These are phyloP conservation scores for Sporothrix inflata DNA, from an alignment of 2,329 filamentous ascomycete genomes.

Conservation along the genomic window DNA sequence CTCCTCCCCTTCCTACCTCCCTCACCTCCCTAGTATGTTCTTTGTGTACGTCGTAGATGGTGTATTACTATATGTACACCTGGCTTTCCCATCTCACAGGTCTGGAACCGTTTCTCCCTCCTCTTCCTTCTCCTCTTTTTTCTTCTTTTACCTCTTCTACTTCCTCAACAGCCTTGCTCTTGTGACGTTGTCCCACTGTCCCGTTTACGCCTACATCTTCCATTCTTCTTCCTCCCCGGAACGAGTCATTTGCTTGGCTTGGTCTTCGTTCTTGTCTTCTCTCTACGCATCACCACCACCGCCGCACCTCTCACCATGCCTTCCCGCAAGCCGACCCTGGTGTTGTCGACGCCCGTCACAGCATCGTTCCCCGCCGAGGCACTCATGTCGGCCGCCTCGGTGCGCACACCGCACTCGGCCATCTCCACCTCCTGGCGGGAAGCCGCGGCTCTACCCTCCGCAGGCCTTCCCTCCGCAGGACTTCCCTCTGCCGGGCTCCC, in stretches of 20 bases:
- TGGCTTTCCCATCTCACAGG: constrained; percentile 12
- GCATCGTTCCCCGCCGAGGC: constrained; percentile 58
- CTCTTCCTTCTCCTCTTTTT: not conserved
- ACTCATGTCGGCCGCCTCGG: constrained; percentile 48
- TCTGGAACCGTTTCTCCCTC: constrained; percentile 13
- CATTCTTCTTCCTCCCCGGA: constrained; percentile 41
- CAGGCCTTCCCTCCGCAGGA: constrained; percentile 45
- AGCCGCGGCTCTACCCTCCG: constrained; percentile 43
- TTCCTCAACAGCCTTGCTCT: constrained; percentile 43
- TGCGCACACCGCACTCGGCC: constrained; percentile 69
- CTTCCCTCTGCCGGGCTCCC: constrained; percentile 43
- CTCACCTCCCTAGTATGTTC: not conserved
- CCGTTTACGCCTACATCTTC: constrained; percentile 42
- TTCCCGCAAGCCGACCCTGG: constrained; percentile 57
- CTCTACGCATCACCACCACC: constrained; percentile 1
- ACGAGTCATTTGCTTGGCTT: constrained; percentile 52
- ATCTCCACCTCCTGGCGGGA: constrained; percentile 55
- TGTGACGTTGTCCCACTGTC: constrained; percentile 36
- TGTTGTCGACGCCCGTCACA: constrained; percentile 64
- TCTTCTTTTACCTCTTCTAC: constrained; percentile 33
- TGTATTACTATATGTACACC: constrained; percentile 24
- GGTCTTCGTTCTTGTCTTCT: constrained; percentile 24
- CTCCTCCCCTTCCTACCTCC: constrained; percentile 6
- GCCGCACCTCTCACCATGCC: constrained; percentile 46
- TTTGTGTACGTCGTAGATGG: not conserved